Base-by-base conservation (phyloP, 1,284 basidiomycete species). In the Ceratobasidium sp. region DNA sequence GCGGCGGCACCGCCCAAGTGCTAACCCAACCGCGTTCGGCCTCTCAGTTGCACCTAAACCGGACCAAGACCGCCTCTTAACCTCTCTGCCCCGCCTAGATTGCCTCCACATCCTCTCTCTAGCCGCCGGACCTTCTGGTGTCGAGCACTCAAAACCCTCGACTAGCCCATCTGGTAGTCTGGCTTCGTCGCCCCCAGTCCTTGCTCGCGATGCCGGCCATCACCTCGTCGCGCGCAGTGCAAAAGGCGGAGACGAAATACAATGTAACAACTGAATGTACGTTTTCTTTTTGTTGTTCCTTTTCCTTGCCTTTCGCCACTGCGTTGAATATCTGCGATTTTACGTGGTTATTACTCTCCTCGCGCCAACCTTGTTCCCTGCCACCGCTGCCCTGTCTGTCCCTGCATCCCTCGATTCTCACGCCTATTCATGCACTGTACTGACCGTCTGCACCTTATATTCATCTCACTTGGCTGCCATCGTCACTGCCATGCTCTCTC, bases 191-290 rank as follows among this genome's bases (percentile, higher is more conserved):
- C 64, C 64, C 47, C 64, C 55, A 49, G 64, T 52, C 49, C 50
- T 41, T 70, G 66, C 54, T 38, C 54, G 66, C 66, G 72, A 75
- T 75, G 75, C 75, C 75, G 50, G 73, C 73, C 62, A 74, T 74
- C 55, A 47, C 72, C 38, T 64, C 73, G 46, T 61, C 74, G 30
- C 74, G 73, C 44, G 62, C 73, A 47, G 78, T 79, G 43, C 82
- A 82, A 70, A 78, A 79, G 50, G 85, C 88, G 57, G 89, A 91
- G 79, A 88, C 86, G 72, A 91, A 89, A 79, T 92, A 89, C 82
- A 92, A 92, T 79, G 91, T 93, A 73, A 87, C 88, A 0, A 90
- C 91, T 13, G 91, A 93, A 43, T 94, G 91, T 92, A 78, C 77
- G 91, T 79, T 7, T 21, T 26, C 16, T n/a, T 43, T 44, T 41